Evolutionary conservation across 116 monocot species (phyloP), one percentile per base, ranked within the genome.

Genomic region (Iris pallida): DNA sequence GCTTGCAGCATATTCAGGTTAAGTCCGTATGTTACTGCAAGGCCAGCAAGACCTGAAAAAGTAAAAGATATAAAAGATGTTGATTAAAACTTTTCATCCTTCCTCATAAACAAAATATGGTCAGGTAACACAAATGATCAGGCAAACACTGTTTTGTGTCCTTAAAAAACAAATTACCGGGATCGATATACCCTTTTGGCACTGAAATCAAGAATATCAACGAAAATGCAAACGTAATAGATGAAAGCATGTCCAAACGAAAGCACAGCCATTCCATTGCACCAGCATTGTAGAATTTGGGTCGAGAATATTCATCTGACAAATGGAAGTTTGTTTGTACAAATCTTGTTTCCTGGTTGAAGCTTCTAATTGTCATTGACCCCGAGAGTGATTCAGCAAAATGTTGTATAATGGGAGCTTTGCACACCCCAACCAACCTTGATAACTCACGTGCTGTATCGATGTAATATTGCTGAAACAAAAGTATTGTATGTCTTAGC

Each of bases 351-450:
- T 81, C 85, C 51, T 94, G 82, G 52, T 72, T 64, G 51, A 90
- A 95, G 62, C 88, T 86, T 79, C 94, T 83, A 17, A 95, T 88
- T 45, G 83, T 95, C 15, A 47, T 79, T 17, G 85, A 83, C 49
- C 94, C 94, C 13, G 90, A 77, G 17, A 90, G 61, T 45, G 94
- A 78, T 68, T 95, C 90, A 7, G 91, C 79, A 79, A 95, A 95
- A 66, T 95, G 88, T 64, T 95, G 91, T 72, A 95, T 90, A 41
- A 95, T 82, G 7, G 95, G 91, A 67, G 95, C 90, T 78, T 84
- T 86, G 71, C 81, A 81, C 19, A 95, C 78, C 0, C 91, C 91
- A 20, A 76, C 73, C 58, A 95, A 61, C 61, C 95, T 73, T 54
- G 88, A 71, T 45, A 95, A 57, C 61, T 95, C 95, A 16, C 95